phyloP scores from a whole-genome alignment of 1,284 basidiomycete species.

The Austroboletus novae-zelandiae region DNA sequence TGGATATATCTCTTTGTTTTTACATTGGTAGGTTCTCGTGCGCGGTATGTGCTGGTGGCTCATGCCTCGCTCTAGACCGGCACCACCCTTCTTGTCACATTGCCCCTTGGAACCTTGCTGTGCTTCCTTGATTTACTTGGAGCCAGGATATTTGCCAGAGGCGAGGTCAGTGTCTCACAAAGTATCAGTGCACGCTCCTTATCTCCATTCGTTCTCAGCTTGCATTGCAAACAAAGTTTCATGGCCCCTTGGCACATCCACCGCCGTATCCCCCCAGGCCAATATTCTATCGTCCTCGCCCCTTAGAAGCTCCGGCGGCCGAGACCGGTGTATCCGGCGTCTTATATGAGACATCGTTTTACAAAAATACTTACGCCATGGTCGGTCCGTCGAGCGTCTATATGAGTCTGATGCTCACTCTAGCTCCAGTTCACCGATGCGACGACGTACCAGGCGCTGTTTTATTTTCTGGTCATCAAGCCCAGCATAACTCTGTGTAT shows the following conservation, averaged over 20 bases:
- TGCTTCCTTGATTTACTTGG: conserved; percentile 75
- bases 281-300: conserved; percentile 62
- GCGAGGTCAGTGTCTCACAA: conserved; percentile 48
- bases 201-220: conserved; percentile 41
- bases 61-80: conserved; percentile 49
- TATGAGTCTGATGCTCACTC: conserved; percentile 8
- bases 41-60: conserved; percentile 14
- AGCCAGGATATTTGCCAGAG: conserved; percentile 64
- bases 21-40: conserved; percentile 52
- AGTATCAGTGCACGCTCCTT: conserved; percentile 2
- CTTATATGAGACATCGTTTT: conserved; percentile 62
- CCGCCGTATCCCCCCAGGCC: conserved; percentile 59
- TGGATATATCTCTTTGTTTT: conserved; percentile 77
- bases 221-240: conserved; percentile 65
- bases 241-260: conserved; percentile 59
- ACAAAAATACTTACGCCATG: conserved; percentile 77
- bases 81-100: conserved; percentile 69
- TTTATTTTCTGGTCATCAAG: conserved; percentile 83
- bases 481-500: conserved; percentile 73
- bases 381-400: conserved; percentile 37
- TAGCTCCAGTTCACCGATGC: conserved; percentile 66
- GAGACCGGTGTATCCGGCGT: conserved; percentile 42
- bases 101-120: conserved; percentile 72
- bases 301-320: conserved; percentile 45
- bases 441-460: conserved; percentile 75